Percentiles rank a stretch among this genome's conserved stretches.
Evolutionary conservation across 768 basidiomycete species (phyloP).

Genomic region (Cystobasidiopsis lactophilus): DNA sequence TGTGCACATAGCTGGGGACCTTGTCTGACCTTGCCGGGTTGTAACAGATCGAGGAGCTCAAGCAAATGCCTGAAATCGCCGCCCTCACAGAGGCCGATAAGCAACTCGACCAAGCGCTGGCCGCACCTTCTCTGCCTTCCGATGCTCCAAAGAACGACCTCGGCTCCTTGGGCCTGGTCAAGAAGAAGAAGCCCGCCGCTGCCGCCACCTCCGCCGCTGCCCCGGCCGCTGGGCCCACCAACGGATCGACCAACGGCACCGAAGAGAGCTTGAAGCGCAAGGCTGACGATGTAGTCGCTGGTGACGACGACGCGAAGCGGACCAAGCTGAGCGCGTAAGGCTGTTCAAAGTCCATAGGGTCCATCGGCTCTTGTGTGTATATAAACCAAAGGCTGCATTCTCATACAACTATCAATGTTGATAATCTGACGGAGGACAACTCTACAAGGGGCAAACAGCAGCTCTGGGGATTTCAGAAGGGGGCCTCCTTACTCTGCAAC

Average conservation of each 20-base stretch:
- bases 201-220: not conserved
- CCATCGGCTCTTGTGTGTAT: not conserved
- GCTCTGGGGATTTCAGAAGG: constrained; percentile 13
- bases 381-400: too few relatives aligned
- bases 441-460: too few relatives aligned
- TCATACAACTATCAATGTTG: too few relatives aligned
- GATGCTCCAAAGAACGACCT: constrained; percentile 5
- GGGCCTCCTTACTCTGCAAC: not conserved
- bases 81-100: constrained; percentile 1
- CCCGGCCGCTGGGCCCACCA: not conserved
- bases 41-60: constrained; percentile 10
- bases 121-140: not conserved
- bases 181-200: constrained; percentile 3
- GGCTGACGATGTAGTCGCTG: constrained; percentile 4
- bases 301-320: not conserved
- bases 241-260: not conserved
- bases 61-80: constrained; percentile 4
- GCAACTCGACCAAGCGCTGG: not conserved
- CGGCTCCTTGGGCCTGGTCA: constrained; percentile 6
- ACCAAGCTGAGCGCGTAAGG: constrained; percentile 1
- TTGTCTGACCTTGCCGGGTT: not conserved
- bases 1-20: not conserved
- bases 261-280: constrained; percentile 6
- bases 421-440: too few relatives aligned
- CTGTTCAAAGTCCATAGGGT: not conserved